Base-by-base conservation (phyloP, 345 rosid species). In the Brassica carinata region DNA sequence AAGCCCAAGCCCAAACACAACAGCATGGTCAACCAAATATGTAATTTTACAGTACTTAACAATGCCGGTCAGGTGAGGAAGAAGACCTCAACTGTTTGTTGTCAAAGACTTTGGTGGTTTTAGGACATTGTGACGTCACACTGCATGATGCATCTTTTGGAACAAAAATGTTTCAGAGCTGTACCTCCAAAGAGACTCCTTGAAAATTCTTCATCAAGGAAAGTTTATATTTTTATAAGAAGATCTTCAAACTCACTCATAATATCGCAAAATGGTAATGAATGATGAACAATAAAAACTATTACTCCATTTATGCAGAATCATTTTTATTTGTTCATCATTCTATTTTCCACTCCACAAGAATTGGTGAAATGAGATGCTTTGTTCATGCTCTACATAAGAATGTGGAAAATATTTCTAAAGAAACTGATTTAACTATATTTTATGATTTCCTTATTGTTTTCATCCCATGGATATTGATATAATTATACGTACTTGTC, bases 81-180 rank as follows among this genome's bases (percentile, higher is more conserved):
- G 61, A 57, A 10, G 31, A 68, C 73, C 5, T 29, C 11, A 77
- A 40, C 51, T 29, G n/a, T 11, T 11, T 59, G n/a, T 69, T 2
- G 63, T 59, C 69, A 62, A 77, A 69, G 70, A 17, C 29, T 58
- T 8, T 19, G 5, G 69, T 62, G 13, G 65, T 13, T 51, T 51
- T 51, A 14, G 18, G 18, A 5, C 18, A 40, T 38, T 40, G 61
- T 69, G 29, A 18, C 30, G 65, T 58, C 63, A 2, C 63, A 19
- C 8, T 58, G 63, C 29, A 55, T 15, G 23, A 55, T 55, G 61
- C 59, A 53, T 53, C 3, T 7, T 8, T 2, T 34, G 7, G 18
- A 53, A 53, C 40, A 59, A 62, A 10, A 48, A 65, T 74, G 26
- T 75, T 33, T 64, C 31, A 30, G 69, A 10, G 64, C 11, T 48